These are phyloP conservation scores for Juglanconis oblonga DNA, from an alignment of 2,329 filamentous ascomycete genomes.

Conservation along the genomic window DNA sequence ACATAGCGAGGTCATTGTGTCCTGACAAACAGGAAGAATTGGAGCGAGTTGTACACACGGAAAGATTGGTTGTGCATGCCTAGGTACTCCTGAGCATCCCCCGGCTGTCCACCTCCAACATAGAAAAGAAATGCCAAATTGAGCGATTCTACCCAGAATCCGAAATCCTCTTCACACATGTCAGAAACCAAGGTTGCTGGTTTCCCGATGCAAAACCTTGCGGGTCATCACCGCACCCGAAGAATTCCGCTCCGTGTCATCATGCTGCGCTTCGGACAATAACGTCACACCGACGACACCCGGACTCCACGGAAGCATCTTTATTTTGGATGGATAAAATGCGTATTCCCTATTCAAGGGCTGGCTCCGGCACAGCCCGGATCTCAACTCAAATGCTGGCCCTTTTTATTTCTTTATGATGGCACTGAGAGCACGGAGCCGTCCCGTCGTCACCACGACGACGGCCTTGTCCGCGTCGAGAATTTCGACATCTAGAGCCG, in stretches of 20 bases:
- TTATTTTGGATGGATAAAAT: neutral
- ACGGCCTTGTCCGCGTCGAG: neutral
- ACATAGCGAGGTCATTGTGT: no score
- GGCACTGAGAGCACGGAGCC: neutral
- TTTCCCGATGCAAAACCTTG: no score
- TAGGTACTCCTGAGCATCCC: no score
- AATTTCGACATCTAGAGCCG: neutral
- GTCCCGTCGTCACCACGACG: neutral
- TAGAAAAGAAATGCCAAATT: no score
- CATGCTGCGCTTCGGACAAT: neutral
- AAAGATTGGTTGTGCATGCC: no score
- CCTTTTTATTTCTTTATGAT: neutral
- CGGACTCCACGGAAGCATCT: neutral
- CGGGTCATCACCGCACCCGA: no score
- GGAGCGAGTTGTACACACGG: no score
- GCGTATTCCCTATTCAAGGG: neutral
- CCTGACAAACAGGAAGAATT: no score
- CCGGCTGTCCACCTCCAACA: no score
- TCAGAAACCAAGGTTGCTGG: no score
- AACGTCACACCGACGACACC: constrained; percentile 10
- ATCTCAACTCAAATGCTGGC: neutral
- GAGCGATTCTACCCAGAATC: no score
- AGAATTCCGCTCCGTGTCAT: neutral
- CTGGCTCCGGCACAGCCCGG: neutral
- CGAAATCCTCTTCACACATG: no score